Evolutionary conservation across 1,284 basidiomycete genomes (phyloP), one percentile per base, ranked within the genome.

Genomic region (Flammula alnicola): DNA sequence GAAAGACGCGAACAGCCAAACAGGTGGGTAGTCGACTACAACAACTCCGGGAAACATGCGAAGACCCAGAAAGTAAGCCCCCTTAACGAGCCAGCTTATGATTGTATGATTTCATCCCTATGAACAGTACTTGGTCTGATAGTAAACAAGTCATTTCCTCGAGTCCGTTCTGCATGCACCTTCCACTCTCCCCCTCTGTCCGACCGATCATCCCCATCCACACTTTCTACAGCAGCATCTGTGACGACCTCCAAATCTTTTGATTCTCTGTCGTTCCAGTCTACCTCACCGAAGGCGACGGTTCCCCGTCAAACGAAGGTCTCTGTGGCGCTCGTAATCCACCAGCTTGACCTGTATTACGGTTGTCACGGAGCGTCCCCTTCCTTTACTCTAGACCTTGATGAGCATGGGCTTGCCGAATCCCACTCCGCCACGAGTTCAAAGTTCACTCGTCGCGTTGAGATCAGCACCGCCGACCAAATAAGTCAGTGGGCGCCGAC

Each of bases 21-120:
- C 61, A 63, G 31, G 61, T 63, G n/a, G 61, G 61, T 3, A 61
- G 59, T 36, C 54, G 61, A 6, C 55, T 63, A 16, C 61, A 63
- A 39, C 61, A 63, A 26, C 56, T 63, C 4, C 55, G 56, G 5
- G 54, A 55, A 23, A 63, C 57, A 26, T 58, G 54, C 25, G 50
- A 45, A 19, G 57, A 61, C 30, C 48, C 44, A 14, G 50, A 58
- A 42, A 37, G 57, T 59, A 17, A 52, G 59, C 69, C 45, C 14
- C 12, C 25, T 12, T 29, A 45, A 8, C 32, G 39, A 31, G 8
- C 23, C 19, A 4, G 14, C 27, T 10, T 19, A n/a, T n/a, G n/a
- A n/a, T n/a, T n/a, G n/a, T n/a, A n/a, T n/a, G n/a, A n/a, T n/a
- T n/a, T n/a, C n/a, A n/a, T n/a, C n/a, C n/a, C n/a, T n/a, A n/a